Base-by-base conservation (phyloP, 352 stramenopile genomes). In the Globisporangium alternatum region DNA sequence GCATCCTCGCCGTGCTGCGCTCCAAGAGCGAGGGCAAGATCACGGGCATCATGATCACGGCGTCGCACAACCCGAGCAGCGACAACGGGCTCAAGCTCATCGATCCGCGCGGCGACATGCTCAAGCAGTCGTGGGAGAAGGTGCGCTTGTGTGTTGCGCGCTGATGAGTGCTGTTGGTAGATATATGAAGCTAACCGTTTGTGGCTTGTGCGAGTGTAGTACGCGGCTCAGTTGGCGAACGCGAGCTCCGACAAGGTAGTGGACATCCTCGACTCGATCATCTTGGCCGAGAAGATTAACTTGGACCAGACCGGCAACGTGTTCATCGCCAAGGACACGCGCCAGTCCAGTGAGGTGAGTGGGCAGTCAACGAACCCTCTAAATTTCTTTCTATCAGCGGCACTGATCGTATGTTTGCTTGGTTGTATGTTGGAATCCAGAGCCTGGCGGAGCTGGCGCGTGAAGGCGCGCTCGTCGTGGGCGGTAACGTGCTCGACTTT, bases 41-140 rank as follows among this genome's bases (percentile, higher is more conserved):
- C 70, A 83, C 94, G 51, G 95, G 94, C 35, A 67, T 98, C 30
- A 98, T 98, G 94, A 91, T 98, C 62, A 98, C 95, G 51, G 95
- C 95, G 10, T 98, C 91, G 60, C 95, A 98, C 83, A 98, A 98
- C 72, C 66, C 71, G 12, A 81, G 80, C 33, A 66, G 56, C n/a
- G 95, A 98, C 81, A 98, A 98, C 58, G 95, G 95, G 2, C 74
- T 98, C 61, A 98, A 98, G 82, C 80, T 98, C 64, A 81, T 98
- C 5, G 95, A 98, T 77, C 77, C 91, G n/a, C 81, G 86, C 65
- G 95, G 95, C 60, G 90, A 95, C 39, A 98, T 98, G 94, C 82
- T 98, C 62, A 80, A 77, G 47, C 77, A 93, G 56, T 78, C 69
- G 33, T 98, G 95, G 95, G 94, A 98, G 69, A 80, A 82, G 67